Evolutionary conservation across 2,329 filamentous ascomycete species (phyloP), one percentile per base, ranked within the genome.

Genomic region (Talaromyces sp.): DNA sequence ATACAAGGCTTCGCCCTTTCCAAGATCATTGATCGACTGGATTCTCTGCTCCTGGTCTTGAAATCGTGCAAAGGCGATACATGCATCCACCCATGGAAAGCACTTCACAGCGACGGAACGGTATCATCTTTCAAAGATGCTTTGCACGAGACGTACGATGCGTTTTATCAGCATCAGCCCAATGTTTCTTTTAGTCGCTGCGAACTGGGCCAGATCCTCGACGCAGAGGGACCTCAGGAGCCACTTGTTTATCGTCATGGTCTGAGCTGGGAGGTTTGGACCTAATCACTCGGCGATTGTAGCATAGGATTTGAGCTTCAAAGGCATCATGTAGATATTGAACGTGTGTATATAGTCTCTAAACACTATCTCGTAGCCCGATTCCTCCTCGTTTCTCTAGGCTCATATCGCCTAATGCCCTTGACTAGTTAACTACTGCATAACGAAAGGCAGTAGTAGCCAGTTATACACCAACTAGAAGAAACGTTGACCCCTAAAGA

Each of bases 1-100:
- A 40, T 13, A 62, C 69, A 19, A 58, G 73, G 8, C 61, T 66
- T 10, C 59, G 62, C 6, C 58, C 60, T 40, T 28, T 70, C 61
- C 1, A 62, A 66, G 4, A 61, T 65, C 3, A 60, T 68, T 13
- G 52, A 46, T 17, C 65, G 73, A 2, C 65, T 75, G 0, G 72
- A 76, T 57, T 66, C 72, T 5, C 63, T 75, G 1, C 61, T 75
- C 1, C 59, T 76, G 35, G 70, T 75, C 1, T 63, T 75, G 4
- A 75, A 76, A 50, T 73, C 73, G 3, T 77, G 74, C 64, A 67
- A 73, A 52, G 71, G 67, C 7, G 36, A 40, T 3, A 67, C 66
- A 3, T 77, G 74, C 53, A 67, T 69, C 35, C 61, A 70, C 45
- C 74, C 74, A 1, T 76, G 73, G 74, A 58, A 66, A 21, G 63